Evolutionary conservation across 345 rosid genomes (phyloP), one percentile per base, ranked within the genome.

Genomic region (Hirschfeldia incana): DNA sequence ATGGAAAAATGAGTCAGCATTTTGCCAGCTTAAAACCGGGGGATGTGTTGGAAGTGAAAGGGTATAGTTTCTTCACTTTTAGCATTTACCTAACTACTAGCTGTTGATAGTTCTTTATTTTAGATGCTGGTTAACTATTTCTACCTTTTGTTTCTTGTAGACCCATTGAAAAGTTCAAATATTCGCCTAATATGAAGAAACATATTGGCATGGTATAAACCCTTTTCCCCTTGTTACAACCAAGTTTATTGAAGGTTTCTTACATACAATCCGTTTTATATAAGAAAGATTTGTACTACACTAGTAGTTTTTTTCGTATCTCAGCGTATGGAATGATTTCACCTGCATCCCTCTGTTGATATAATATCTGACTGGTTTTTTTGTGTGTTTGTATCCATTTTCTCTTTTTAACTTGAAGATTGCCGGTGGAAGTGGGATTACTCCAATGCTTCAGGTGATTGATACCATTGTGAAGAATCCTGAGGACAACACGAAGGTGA

Each of bases 1-100:
- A 94, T 49, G 98, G 98, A 68, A 91, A 94, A 88, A 92, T 94
- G 98, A 94, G 97, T 82, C 98, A 94, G 85, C 94, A 94, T 85
- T 91, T 94, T 81, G 97, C 94, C 67, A 88, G 90, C 87, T 83
- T 94, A 77, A 94, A 92, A 84, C 94, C 95, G 0, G 98, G 97
- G 55, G 97, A 94, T 83, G 86, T 83, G 16, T 86, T 94, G 77
- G 97, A 92, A 86, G 91, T 92, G 67, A 94, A 94, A 89, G 98
- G 97, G 98, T 94, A 81, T 16, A 65, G 27, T 80, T 53, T 73
- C 74, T 67, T n/a, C 3, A 49, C 58, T 69, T 0, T 39, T 67
- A 26, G 51, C 21, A 17, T 53, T 70, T 64, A 9, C 26, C 39
- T 69, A 21, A 39, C 64, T 65, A 26, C 4, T 21, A 44, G 10